Conservation (phyloP, 1,284 basidiomycete genomes). For the Malassezia pachydermatis region DNA sequence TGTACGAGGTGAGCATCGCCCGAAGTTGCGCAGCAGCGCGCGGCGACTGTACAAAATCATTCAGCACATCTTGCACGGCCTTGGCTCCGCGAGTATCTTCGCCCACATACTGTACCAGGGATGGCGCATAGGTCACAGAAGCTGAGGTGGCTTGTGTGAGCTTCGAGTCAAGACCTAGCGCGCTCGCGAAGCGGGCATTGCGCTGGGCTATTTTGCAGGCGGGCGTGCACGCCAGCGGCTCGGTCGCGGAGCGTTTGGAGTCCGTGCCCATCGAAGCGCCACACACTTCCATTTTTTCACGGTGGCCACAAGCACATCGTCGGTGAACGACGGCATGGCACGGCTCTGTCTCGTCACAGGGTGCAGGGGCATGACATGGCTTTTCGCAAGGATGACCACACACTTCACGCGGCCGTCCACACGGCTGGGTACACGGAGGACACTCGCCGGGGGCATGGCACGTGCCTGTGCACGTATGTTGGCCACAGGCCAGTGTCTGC, state of each 20-base stretch:
- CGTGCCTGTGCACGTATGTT: conserved; percentile 34
- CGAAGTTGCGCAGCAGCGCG: conserved; percentile 32
- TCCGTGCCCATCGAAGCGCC: conserved; percentile 1
- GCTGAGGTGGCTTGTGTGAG: conserved; percentile 24
- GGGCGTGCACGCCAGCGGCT: conserved; percentile 35
- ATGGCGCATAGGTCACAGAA: conserved; percentile 11
- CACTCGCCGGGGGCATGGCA: conserved; percentile 39
- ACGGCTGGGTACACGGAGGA: conserved; percentile 34
- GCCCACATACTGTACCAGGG: conserved; percentile 29
- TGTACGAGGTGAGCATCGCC: background rate
- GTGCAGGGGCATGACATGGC: conserved; percentile 40
- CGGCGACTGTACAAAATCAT: conserved; percentile 42
- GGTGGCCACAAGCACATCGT: conserved; percentile 39
- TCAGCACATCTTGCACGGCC: conserved; percentile 33
- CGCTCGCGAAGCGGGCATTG: conserved; percentile 44
- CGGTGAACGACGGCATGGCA: conserved; percentile 38
- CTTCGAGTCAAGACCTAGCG: conserved; percentile 37
- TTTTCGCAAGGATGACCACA: conserved; percentile 40
- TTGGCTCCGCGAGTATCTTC: conserved; percentile 24
- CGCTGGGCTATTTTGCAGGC: conserved; percentile 40
- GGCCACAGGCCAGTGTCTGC: conserved; percentile 35
- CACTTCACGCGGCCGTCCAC: conserved; percentile 33
- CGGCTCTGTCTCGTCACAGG: conserved; percentile 36
- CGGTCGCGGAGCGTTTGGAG: background rate
- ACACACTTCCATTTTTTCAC: conserved; percentile 27